phyloP scores from a whole-genome alignment of 2,329 filamentous ascomycete genomes.

The Neofusicoccum parvum region DNA sequence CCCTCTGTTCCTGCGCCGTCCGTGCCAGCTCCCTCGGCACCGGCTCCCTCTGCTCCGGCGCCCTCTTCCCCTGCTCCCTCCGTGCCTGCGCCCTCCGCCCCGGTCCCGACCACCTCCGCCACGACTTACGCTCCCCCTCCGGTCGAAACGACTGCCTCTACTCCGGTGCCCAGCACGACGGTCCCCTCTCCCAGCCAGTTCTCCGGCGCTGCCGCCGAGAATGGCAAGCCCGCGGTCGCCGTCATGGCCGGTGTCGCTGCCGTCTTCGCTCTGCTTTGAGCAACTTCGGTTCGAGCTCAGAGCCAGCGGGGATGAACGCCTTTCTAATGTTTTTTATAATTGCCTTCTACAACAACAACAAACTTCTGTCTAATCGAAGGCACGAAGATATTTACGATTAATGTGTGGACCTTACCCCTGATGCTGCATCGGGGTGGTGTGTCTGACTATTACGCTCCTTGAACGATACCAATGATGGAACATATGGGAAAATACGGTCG shows the following conservation, averaged over 20 bases:
- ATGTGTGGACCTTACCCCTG: background rate
- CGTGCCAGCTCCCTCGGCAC: background rate
- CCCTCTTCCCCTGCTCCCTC: constrained; percentile 12
- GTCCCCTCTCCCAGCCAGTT: background rate
- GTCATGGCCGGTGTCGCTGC: constrained; percentile 3
- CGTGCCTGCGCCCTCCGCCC: constrained; percentile 25
- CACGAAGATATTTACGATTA: background rate
- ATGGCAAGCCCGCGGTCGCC: background rate
- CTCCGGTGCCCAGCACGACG: constrained; percentile 16
- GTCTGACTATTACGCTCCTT: constrained; percentile 1
- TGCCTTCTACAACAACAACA: background rate
- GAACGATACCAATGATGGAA: constrained; percentile 1
- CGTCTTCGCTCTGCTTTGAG: background rate
- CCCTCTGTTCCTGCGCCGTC: background rate
- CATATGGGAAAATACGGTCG: background rate
- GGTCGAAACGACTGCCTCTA: constrained; percentile 4
- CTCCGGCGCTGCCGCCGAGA: background rate
- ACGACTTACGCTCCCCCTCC: constrained; percentile 1
- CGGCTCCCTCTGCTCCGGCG: background rate
- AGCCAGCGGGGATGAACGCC: background rate
- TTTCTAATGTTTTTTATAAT: background rate
- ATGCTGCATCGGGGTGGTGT: background rate
- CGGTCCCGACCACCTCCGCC: constrained; percentile 13
- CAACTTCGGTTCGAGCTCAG: no score
- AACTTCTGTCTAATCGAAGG: background rate